phyloP scores from a whole-genome alignment of 2,329 filamentous ascomycete genomes.

The Cladophialophora yegresii region DNA sequence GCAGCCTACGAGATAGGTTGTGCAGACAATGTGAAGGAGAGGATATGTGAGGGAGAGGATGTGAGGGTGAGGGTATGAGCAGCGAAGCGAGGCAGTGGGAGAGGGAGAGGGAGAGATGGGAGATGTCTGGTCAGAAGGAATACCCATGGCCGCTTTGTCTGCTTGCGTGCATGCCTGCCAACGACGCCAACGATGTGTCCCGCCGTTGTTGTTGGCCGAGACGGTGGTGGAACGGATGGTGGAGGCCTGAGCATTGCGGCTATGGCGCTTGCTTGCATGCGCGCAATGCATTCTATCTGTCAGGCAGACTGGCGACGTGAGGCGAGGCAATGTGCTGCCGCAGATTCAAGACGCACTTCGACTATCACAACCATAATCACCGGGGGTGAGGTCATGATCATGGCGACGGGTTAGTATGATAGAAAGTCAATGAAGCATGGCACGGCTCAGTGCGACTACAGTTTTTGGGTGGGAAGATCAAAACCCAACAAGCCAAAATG shows the following conservation, averaged over 20 bases:
- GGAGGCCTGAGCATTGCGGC: too few relatives aligned
- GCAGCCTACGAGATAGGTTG: constrained; percentile 32
- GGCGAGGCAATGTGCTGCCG: background rate
- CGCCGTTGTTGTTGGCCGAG: too few relatives aligned
- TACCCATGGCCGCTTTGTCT: background rate
- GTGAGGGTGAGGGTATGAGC: background rate
- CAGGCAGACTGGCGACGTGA: background rate
- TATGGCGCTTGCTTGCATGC: too few relatives aligned
- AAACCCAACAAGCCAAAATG: background rate
- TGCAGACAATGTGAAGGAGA: background rate
- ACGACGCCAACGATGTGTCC: too few relatives aligned
- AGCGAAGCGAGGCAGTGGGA: background rate
- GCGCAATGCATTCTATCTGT: too few relatives aligned
- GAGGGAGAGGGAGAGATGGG: background rate
- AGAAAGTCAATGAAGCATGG: background rate
- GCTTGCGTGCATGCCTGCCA: too few relatives aligned
- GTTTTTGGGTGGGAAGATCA: background rate
- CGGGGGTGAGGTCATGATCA: background rate
- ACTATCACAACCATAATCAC: background rate
- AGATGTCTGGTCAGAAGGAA: background rate
- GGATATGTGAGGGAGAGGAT: background rate
- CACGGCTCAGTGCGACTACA: background rate
- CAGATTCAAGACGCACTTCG: background rate
- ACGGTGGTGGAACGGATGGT: too few relatives aligned
- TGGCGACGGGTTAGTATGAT: background rate